Percentiles rank a stretch among this genome's conserved stretches.
Conservation (phyloP, 1,284 basidiomycete species). For the Ustilago cynodontis region DNA sequence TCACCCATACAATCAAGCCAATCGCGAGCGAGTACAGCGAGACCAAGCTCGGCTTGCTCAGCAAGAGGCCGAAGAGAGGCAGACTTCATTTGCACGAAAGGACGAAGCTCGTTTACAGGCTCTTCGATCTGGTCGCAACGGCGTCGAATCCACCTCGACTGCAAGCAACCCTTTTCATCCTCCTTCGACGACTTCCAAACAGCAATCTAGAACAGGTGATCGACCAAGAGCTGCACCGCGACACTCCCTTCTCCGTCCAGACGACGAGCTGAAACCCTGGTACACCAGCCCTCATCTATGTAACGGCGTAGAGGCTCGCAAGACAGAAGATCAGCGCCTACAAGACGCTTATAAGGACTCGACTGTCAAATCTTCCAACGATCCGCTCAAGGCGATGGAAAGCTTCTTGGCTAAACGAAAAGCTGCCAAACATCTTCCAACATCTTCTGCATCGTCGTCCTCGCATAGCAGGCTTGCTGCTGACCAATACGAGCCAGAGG, state of each 20-base stretch:
- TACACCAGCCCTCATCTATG: conserved; percentile 46
- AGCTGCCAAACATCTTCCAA: conserved; percentile 10
- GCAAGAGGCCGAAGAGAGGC: conserved; percentile 11
- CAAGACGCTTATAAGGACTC: conserved; percentile 56
- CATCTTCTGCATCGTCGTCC: background rate
- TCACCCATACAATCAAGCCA: conserved; percentile 22
- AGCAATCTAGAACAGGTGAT: background rate
- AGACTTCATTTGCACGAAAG: conserved; percentile 13
- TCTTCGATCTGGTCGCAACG: conserved; percentile 10
- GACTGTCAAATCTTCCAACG: conserved; percentile 48
- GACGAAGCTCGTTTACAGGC: conserved; percentile 24
- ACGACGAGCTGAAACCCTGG: conserved; percentile 62
- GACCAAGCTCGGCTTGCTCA: conserved; percentile 15
- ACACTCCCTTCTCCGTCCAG: conserved; percentile 25
- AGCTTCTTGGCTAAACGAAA: conserved; percentile 38
- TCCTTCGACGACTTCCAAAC: background rate
- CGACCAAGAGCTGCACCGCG: conserved; percentile 6
- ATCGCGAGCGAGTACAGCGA: conserved; percentile 7
- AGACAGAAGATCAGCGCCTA: conserved; percentile 52
- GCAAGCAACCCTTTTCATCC: background rate
- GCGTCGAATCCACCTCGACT: background rate
- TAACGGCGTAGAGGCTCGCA: conserved; percentile 50
- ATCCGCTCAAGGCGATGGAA: conserved; percentile 60
- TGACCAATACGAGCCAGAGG: conserved; percentile 47
- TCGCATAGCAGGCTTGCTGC: conserved; percentile 1